Evolutionary conservation across 2,329 filamentous ascomycete genomes (phyloP), one percentile per base, ranked within the genome.

Genomic region (Cordyceps sp.): DNA sequence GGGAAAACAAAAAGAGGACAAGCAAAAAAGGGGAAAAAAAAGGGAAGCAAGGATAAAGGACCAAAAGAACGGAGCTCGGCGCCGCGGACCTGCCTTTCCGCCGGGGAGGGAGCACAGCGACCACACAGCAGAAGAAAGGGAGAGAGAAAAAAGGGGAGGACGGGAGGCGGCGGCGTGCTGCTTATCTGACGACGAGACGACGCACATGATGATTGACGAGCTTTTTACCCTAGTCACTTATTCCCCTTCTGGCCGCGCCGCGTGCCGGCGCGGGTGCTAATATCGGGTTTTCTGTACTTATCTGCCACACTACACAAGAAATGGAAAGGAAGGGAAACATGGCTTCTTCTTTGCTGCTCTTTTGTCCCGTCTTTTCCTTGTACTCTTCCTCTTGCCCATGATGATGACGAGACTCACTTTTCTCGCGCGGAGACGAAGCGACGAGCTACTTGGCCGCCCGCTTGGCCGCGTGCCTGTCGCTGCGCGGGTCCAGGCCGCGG

Each of bases 401-500:
- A n/a, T n/a, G 10, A 24, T 6, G 23, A 24, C 5, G 23, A 13
- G 23, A 24, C n/a, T 24, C 23, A 12, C n/a, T 13, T 13, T 9
- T 25, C n/a, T 25, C 23, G 10, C n/a, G 23, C 13, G n/a, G 12
- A 7, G 3, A 28, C 30, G 23, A 10, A 9, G 28, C 23, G 15
- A 14, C 13, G 6, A 14, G 3, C 18, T 37, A 39, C 29, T 42
- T 37, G 31, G 33, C 32, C 21, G 33, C 35, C 31, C 40, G 40
- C 37, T 43, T 42, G 13, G 44, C 39, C 38, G 53, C 48, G 42
- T 48, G 55, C 30, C 42, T 39, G 29, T 59, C 54, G 18, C 67
- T 73, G 47, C 69, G 73, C 2, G 80, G 80, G 52, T 86, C 73
- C 33, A 86, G 54, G 37, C 81, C 81, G 49, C 79, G 77, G 45